phyloP scores from a whole-genome alignment of 345 rosid genomes.

The Cardiospermum halicacabum region DNA sequence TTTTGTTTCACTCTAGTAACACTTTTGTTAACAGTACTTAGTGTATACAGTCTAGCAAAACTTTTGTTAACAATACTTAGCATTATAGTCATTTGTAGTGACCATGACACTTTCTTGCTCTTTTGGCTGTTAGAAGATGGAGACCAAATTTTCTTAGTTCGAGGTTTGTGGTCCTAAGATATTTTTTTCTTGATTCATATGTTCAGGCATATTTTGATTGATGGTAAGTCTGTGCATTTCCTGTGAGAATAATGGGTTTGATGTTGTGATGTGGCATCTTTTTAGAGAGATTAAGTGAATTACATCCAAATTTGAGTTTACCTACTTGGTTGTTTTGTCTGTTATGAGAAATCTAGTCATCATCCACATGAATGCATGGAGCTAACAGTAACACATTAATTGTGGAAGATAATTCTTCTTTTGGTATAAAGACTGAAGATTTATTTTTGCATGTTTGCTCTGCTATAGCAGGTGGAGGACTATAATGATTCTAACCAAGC shows the following conservation, averaged over 20 bases:
- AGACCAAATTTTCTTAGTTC: not conserved
- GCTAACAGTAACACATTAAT: not conserved
- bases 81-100: not conserved
- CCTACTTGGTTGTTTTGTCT: not conserved
- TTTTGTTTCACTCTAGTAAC: not conserved
- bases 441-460: slow-evolving; percentile 6
- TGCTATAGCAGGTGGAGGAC: slow-evolving; percentile 17
- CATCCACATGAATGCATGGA: not conserved
- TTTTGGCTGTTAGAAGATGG: not conserved
- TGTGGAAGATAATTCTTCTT: not conserved
- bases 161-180: not conserved
- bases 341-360: slow-evolving; percentile 1
- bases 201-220: not conserved
- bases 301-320: not conserved
- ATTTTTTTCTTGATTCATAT: not conserved
- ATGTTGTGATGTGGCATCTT: not conserved
- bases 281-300: not conserved
- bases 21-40: too few relatives aligned
- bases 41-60: too few relatives aligned
- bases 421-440: slow-evolving; percentile 6
- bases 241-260: not conserved
- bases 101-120: not conserved
- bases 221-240: not conserved
- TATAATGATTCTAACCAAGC: slow-evolving; percentile 69
- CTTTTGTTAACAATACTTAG: not conserved